These are phyloP conservation scores for Globisporangium nodosum DNA, from an alignment of 352 stramenopile species.

Conservation along the genomic window DNA sequence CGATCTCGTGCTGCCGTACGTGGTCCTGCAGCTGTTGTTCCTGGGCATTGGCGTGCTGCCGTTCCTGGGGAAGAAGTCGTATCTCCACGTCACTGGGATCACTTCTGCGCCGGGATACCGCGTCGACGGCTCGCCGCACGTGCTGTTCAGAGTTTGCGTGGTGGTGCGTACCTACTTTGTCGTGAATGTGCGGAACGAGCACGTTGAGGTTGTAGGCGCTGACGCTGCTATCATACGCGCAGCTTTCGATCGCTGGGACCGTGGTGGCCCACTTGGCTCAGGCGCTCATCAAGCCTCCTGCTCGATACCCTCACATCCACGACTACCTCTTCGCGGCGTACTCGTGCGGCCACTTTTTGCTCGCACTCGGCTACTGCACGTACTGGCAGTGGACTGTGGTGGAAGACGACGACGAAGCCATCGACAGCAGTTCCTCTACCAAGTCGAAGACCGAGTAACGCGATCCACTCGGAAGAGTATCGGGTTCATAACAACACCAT, in stretches of 20 bases:
- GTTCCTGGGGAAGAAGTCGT: slow-evolving; percentile 28
- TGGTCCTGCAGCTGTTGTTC: slow-evolving; percentile 53
- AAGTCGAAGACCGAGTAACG: slow-evolving; percentile 42
- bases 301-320: slow-evolving; percentile 75
- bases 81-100: slow-evolving; percentile 16
- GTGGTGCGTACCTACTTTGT: slow-evolving; percentile 26
- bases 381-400: slow-evolving; percentile 77
- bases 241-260: slow-evolving; percentile 57
- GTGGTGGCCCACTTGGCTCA: slow-evolving; percentile 54
- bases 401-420: slow-evolving; percentile 7
- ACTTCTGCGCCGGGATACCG: slow-evolving; percentile 33
- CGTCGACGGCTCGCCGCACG: slow-evolving; percentile 25
- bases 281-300: slow-evolving; percentile 32
- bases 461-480: neutral
- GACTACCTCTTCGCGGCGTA: slow-evolving; percentile 83
- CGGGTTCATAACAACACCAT: neutral
- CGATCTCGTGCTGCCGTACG: slow-evolving; percentile 62
- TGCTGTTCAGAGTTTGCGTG: slow-evolving; percentile 34
- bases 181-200: neutral
- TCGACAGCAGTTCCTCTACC: neutral
- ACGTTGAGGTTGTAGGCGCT: slow-evolving; percentile 3
- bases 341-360: slow-evolving; percentile 71
- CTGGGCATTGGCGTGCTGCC: slow-evolving; percentile 39
- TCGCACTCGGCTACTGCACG: slow-evolving; percentile 69
- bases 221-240: neutral